These are phyloP conservation scores for Pelargonium cotyledonis DNA, from an alignment of 441 rosid species.

Conservation along the genomic window DNA sequence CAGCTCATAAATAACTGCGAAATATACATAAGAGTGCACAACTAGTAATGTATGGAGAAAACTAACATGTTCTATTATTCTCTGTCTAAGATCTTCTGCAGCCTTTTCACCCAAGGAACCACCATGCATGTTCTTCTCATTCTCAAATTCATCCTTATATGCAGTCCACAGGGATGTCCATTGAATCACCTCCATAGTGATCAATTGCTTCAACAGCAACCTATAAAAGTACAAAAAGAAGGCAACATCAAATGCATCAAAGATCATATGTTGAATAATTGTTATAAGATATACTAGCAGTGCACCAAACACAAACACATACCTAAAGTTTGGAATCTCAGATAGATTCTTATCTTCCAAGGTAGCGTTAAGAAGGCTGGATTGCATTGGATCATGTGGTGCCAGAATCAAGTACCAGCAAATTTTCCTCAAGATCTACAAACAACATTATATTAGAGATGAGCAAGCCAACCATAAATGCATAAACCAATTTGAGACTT, in stretches of 20 bases:
- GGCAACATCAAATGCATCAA: not conserved
- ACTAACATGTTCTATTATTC: conserved; percentile 91
- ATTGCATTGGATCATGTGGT: conserved; percentile 10
- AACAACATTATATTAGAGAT: conserved; percentile 10
- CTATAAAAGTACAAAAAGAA: conserved; percentile 26
- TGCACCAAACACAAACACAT: conserved; percentile 12
- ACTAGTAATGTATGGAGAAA: not conserved
- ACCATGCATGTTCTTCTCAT: conserved; percentile 80
- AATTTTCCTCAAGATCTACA: conserved; percentile 57
- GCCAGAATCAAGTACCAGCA: conserved; percentile 11
- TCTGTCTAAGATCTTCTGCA: conserved; percentile 79
- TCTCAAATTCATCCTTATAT: conserved; percentile 79
- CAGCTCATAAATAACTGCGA: conserved; percentile 4
- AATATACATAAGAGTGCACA: not conserved
- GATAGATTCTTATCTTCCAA: conserved; percentile 8
- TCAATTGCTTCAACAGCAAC: conserved; percentile 79
- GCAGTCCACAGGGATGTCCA: conserved; percentile 93
- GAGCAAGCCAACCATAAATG: conserved; percentile 7
- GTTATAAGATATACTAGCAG: conserved; percentile 10
- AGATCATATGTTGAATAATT: not conserved
- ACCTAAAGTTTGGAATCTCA: conserved; percentile 64
- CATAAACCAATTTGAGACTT: conserved; percentile 12
- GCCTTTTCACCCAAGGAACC: conserved; percentile 90
- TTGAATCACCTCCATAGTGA: conserved; percentile 94
- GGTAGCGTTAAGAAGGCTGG: conserved; percentile 10